Base-by-base conservation (phyloP, 176 grass and related monocot species). In the Pontederia paniculata region DNA sequence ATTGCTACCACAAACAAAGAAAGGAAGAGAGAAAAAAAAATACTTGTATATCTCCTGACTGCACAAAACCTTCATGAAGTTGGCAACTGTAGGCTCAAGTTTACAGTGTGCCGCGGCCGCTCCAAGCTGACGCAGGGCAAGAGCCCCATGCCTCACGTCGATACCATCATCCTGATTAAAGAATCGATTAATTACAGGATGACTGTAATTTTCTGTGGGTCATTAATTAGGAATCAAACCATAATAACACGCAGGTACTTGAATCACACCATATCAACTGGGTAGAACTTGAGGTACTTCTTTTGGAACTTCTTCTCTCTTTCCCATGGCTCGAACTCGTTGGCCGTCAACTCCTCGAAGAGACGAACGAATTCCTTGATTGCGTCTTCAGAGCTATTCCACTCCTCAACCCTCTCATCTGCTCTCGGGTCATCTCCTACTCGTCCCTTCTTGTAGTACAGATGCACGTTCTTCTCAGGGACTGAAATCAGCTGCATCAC, bases 21-120 rank as follows among this genome's bases (percentile, higher is more conserved):
- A n/a, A n/a, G n/a, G n/a, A n/a, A n/a, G n/a, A n/a, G 21, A 57
- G 31, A 41, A 8, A 16, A 43, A 25, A 12, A 43, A 23, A 6
- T 21, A 86, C 89, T 70, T 81, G 57, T 96, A 96, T 21, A 89
- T 96, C 68, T 89, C 91, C 82, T 89, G 85, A 44, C 91, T 67
- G 65, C 85, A 96, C 18, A 96, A 64, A 16, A 86, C 75, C 75
- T 96, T 89, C 52, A 89, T 45, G 0, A 89, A 57, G 31, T 81
- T 85, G 42, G 51, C 48, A 55, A 89, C 74, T 12, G 48, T 67
- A 13, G 85, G 74, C 15, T 89, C 79, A 22, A 96, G 74, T 76
- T 84, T 86, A 73, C 82, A 78, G 57, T 86, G 91, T 49, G 73
- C 55, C 54, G 74, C 79, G n/a, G 82, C 71, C 19, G 23, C 48